Evolutionary conservation across 176 grass and related monocot genomes (phyloP), one percentile per base, ranked within the genome.

Genomic region (Aegilops sharonensis): DNA sequence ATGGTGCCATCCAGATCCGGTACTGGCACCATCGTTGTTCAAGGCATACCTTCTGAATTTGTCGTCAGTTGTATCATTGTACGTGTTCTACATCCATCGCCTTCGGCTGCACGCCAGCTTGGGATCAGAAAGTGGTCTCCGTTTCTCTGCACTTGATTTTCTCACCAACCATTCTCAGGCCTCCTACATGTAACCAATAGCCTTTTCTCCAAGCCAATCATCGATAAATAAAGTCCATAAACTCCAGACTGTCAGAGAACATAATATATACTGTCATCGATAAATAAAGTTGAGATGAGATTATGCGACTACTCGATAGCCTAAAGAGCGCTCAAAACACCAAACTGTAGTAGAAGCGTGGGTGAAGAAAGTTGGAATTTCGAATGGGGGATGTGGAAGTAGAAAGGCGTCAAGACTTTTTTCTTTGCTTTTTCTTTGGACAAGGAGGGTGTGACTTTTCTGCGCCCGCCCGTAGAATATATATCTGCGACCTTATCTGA

Each of bases 111-210:
- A 85, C 70, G 70, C 70, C 73, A 77, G 57, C 61, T 75, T 36
- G 18, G 15, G 15, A 54, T 50, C 47, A 50, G 47, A 54, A 65
- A 27, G 45, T 17, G 17, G 68, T 75, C 48, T 63, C 66, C 39
- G 20, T 71, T 10, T 69, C 79, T 68, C 79, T 20, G 45, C 86
- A 67, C 23, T 34, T 68, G 24, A 57, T 81, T 80, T 81, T 64
- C 25, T 12, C 50, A 81, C 83, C 73, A 73, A 78, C 64, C 79
- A 29, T 25, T 50, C 30, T 64, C 63, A 40, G 54, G 34, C 64
- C 15, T 18, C 5, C 50, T 73, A 20, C 34, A 30, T 62, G n/a
- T 13, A 30, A 7, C 9, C 20, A 12, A 2, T 13, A 45, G 76
- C 57, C 57, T 86, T 89, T 82, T 83, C 8, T 45, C 54, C 25